These are phyloP conservation scores for Trichoderma harzianum DNA, from an alignment of 2,329 filamentous ascomycete genomes.

Conservation along the genomic window DNA sequence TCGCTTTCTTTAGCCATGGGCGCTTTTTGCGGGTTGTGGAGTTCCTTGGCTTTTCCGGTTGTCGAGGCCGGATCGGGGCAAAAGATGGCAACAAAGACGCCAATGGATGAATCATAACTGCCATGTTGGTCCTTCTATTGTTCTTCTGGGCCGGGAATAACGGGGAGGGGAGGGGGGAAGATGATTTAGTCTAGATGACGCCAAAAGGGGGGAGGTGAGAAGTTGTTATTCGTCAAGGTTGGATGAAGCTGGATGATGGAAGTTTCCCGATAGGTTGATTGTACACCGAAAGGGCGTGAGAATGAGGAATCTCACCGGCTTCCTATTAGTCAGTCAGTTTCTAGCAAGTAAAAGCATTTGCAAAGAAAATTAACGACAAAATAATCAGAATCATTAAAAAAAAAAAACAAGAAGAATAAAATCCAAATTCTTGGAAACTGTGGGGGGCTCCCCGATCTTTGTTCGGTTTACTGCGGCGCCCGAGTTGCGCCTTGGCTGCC, in stretches of 20 bases:
- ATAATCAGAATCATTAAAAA: not conserved
- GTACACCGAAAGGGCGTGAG: not conserved
- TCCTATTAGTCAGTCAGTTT: not conserved
- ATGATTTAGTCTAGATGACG: not conserved
- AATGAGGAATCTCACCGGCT: not conserved
- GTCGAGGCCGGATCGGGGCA: constrained; percentile 5
- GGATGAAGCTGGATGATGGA: not conserved
- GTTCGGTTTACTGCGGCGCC: not conserved
- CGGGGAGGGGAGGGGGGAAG: not conserved
- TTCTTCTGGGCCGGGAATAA: not conserved
- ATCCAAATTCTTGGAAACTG: not conserved
- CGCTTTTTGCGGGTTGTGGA: not conserved
- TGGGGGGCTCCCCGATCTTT: not conserved
- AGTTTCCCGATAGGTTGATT: not conserved
- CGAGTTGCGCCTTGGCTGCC: constrained; percentile 23
- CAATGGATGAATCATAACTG: not conserved
- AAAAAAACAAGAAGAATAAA: not conserved
- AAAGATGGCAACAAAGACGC: constrained; percentile 9
- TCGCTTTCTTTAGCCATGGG: not conserved
- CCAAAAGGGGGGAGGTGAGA: not conserved
- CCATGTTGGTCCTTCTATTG: not conserved
- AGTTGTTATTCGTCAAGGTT: not conserved
- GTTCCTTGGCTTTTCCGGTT: not conserved
- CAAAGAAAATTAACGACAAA: not conserved
- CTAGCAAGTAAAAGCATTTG: not conserved